Evolutionary conservation across 441 rosid genomes (phyloP).

Genomic region (Adansonia grandidieri): DNA sequence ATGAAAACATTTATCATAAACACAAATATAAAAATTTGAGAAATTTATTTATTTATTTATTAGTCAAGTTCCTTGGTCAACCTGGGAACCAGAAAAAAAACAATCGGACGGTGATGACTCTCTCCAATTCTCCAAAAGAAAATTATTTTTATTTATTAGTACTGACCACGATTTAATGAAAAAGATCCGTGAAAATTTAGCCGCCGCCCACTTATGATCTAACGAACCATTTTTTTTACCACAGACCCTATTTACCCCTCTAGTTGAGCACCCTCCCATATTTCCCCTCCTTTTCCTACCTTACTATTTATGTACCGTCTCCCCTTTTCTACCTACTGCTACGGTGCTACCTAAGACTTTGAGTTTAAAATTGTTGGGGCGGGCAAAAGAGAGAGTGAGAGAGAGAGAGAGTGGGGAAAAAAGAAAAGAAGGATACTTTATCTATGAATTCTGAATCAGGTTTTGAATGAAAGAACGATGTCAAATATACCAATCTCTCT

Average conservation of each 20-base stretch:
- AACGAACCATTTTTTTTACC: too few species aligned
- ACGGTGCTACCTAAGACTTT: background rate
- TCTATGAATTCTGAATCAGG: background rate
- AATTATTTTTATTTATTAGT: background rate
- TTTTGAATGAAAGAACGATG: constrained; percentile 37
- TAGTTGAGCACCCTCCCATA: background rate
- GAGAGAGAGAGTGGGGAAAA: background rate
- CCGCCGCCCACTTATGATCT: background rate
- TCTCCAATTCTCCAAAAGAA: background rate
- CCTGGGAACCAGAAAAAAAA: background rate
- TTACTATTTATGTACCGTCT: background rate
- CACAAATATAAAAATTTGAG: background rate
- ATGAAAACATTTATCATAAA: too few species aligned
- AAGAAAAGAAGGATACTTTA: background rate
- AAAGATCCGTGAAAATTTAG: background rate
- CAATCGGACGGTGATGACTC: constrained; percentile 27
- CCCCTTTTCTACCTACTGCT: background rate
- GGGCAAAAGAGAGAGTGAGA: too few species aligned
- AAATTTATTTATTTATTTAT: too few species aligned
- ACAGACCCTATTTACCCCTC: background rate
- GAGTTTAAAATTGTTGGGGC: background rate
- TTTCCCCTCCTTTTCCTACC: background rate
- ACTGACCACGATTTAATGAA: background rate
- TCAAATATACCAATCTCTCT: constrained; percentile 58
- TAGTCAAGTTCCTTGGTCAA: background rate